A percentile compares a stretch with the other conserved stretches of the same genome.
These are phyloP conservation scores for Coccomyxa sp. DNA, from an alignment of 139 green algal genomes.

Conservation along the genomic window DNA sequence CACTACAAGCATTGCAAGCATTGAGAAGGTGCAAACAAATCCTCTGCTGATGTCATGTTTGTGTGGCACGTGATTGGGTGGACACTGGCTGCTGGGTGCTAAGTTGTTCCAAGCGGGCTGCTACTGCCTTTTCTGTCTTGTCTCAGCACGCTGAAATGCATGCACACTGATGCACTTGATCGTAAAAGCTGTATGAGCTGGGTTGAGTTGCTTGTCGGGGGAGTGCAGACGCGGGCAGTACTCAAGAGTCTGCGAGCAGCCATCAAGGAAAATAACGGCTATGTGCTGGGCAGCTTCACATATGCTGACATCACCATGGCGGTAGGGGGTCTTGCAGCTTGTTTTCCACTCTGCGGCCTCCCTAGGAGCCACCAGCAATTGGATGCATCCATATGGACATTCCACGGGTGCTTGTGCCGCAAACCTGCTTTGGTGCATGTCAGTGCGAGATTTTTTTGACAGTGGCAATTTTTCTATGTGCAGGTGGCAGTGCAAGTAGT, in stretches of 20 bases:
- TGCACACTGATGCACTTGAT: not conserved
- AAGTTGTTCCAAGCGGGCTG: not conserved
- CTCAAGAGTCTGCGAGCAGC: not conserved
- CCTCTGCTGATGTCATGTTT: not conserved
- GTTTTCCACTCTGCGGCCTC: no score
- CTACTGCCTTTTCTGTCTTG: not conserved
- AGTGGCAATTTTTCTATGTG: no score
- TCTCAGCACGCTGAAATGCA: not conserved
- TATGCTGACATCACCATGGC: not conserved
- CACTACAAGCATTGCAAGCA: not conserved
- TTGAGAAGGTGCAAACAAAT: not conserved
- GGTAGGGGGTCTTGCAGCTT: no score
- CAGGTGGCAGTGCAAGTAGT: not conserved
- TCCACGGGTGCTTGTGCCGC: no score
- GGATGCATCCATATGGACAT: no score
- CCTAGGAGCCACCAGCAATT: no score
- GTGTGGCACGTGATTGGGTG: not conserved
- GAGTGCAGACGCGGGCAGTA: not conserved
- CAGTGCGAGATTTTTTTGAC: no score
- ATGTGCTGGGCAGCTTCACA: not conserved
- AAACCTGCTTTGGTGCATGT: no score
- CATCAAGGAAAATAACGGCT: not conserved
- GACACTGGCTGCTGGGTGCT: no score
- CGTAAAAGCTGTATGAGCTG: not conserved
- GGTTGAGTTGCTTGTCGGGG: not conserved